Base-by-base conservation (phyloP, 768 basidiomycete genomes). In the Collybia sordida region DNA sequence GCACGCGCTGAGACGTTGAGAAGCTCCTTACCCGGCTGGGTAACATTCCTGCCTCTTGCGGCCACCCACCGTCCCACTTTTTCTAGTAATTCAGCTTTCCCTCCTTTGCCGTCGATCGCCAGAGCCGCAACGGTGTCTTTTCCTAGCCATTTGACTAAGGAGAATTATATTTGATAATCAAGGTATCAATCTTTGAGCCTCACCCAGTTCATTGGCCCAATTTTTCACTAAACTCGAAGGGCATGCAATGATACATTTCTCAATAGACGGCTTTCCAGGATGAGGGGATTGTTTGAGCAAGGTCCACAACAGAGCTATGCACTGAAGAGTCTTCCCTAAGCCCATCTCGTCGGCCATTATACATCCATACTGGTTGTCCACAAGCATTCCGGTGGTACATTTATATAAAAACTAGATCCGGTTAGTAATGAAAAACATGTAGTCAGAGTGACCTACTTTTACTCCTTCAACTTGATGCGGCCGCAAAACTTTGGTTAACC, bases 341-440 rank as follows among this genome's bases (percentile, higher is more conserved):
- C 96, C 96, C 96, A 99, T 99, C 69, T 96, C 96, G 62, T 99
- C 96, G 1, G 96, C 96, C 96, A 99, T 98, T 66, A 99, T 99
- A 62, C 96, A 98, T 0, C 91, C 92, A 53, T 85, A 88, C 53
- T 96, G 93, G 59, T 93, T 90, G 39, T 92, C 87, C 31, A 89
- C 90, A 49, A 95, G 68, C 84, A 95, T 89, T 0, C 95, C 97
- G 0, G 94, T 97, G 4, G 94, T 86, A 67, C 95, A 97, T 67
- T 83, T 86, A 70, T 96, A 99, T 66, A 99, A 67, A 68, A 99
- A 98, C 94, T 99, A 58, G 17, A 8, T 18, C 39, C 34, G n/a
- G 53, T 40, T 17, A 45, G 42, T 15, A 51, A 47, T 40, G 17
- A 44, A 7, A 54, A 31, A 51, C 45, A 9, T 19, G 22, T 21